Percentiles rank a stretch among this genome's conserved stretches.
phyloP scores from a whole-genome alignment of 2,329 filamentous ascomycete species.

The Botrytis fabae region DNA sequence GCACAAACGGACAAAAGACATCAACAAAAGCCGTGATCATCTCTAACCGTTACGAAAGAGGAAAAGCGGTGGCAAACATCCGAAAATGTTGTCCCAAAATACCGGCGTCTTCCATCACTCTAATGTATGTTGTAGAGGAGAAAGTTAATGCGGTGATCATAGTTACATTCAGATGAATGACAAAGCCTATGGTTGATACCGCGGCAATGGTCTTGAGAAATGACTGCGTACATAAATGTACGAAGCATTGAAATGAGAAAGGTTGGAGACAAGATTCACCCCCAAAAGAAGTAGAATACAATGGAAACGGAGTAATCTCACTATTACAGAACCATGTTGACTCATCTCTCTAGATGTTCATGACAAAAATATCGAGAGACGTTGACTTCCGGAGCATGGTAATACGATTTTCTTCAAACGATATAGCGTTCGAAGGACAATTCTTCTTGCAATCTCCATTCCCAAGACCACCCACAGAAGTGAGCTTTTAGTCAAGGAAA shows the following conservation, averaged over 20 bases:
- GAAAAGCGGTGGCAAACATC: slow-evolving; percentile 31
- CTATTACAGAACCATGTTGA: slow-evolving; percentile 33
- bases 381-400: slow-evolving; percentile 38
- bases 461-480: slow-evolving; percentile 39
- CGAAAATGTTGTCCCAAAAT: slow-evolving; percentile 34
- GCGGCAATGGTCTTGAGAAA: slow-evolving; percentile 52
- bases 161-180: slow-evolving; percentile 49
- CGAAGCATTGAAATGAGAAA: slow-evolving; percentile 39
- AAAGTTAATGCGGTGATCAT: slow-evolving; percentile 68
- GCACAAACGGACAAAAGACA: slow-evolving; percentile 88
- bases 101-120: slow-evolving; percentile 41
- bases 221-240: slow-evolving; percentile 38
- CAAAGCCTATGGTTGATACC: slow-evolving; percentile 52
- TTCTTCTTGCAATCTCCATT: slow-evolving; percentile 39
- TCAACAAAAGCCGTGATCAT: slow-evolving; percentile 88
- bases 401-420: slow-evolving; percentile 36
- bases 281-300: slow-evolving; percentile 28
- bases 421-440: slow-evolving; percentile 31
- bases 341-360: slow-evolving; percentile 35
- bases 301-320: slow-evolving; percentile 50
- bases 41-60: slow-evolving; percentile 46
- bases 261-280: slow-evolving; percentile 49
- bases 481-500: slow-evolving; percentile 23
- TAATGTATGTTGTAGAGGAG: slow-evolving; percentile 47
- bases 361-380: slow-evolving; percentile 24